Percentiles rank a stretch among this genome's conserved stretches.
Evolutionary conservation across 148 eudicot genomes (phyloP).

Genomic region (Fagopyrum esculentum): DNA sequence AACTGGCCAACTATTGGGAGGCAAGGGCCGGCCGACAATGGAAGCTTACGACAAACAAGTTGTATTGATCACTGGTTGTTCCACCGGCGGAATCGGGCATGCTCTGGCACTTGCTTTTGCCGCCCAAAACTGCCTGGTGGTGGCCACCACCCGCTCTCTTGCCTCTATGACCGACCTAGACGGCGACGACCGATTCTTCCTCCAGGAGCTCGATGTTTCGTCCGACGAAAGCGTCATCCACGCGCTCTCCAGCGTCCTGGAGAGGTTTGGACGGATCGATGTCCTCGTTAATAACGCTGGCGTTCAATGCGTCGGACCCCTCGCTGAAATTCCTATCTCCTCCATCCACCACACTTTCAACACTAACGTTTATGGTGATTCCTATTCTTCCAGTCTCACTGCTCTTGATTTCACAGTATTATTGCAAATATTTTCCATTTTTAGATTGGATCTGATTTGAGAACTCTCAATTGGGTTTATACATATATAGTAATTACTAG

Average conservation of each 20-base stretch:
- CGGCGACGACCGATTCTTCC: constrained; percentile 30
- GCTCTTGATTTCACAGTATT: not conserved
- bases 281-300: constrained; percentile 78
- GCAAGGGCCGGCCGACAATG: constrained; percentile 10
- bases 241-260: constrained; percentile 38
- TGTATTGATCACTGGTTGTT: constrained; percentile 71
- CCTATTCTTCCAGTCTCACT: not conserved
- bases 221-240: constrained; percentile 49
- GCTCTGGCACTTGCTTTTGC: constrained; percentile 77
- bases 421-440: not conserved
- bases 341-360: constrained; percentile 50
- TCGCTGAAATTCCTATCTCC: constrained; percentile 72
- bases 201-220: constrained; percentile 59
- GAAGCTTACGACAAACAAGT: constrained; percentile 30
- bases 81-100: constrained; percentile 78
- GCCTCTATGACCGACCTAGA: constrained; percentile 52
- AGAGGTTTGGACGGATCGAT: constrained; percentile 65
- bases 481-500: not conserved
- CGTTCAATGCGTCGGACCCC: constrained; percentile 76
- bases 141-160: constrained; percentile 58
- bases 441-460: not conserved
- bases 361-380: constrained; percentile 71
- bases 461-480: not conserved
- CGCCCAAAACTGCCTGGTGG: constrained; percentile 50
- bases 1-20: too few species aligned